Conservation (phyloP, 78 protist genomes). For the Trichosphaerium sp. region DNA sequence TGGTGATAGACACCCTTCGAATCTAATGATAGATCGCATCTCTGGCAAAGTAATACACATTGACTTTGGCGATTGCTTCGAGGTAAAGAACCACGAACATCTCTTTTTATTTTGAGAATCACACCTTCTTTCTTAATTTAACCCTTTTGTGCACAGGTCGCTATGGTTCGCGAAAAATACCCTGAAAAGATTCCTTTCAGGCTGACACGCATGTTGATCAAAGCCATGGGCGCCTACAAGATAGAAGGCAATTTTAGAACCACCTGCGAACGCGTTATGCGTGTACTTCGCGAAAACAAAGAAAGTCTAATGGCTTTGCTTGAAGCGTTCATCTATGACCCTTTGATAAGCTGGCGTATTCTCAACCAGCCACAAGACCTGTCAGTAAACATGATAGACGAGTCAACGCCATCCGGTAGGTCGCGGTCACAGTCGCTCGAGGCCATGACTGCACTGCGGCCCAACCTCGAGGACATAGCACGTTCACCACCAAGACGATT, state of each 20-base stretch:
- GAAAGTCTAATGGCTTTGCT: conserved; percentile 97
- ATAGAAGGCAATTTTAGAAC: conserved; percentile 92
- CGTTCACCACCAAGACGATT: no score
- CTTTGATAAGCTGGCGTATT: conserved; percentile 96
- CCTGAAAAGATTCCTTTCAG: conserved; percentile 99
- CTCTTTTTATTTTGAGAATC: no score
- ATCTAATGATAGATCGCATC: conserved; percentile 66
- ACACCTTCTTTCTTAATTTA: no score
- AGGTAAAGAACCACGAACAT: conserved; percentile 67
- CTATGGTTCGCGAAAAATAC: conserved; percentile 91
- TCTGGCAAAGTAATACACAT: conserved; percentile 90
- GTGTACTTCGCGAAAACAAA: conserved; percentile 80
- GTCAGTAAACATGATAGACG: not conserved
- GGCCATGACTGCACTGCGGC: no score
- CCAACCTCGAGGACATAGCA: no score
- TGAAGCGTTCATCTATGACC: conserved; percentile 99
- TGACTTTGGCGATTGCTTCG: conserved; percentile 98
- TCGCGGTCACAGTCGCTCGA: no score
- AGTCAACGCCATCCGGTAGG: no score
- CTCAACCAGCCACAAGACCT: no score
- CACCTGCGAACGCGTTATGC: conserved; percentile 91
- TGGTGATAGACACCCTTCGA: conserved; percentile 87
- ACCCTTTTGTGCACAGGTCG: conserved; percentile 39
- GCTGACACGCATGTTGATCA: conserved; percentile 94
- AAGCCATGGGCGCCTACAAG: conserved; percentile 97